Percentiles rank a stretch among this genome's conserved stretches.
Conservation (phyloP, 2,329 filamentous ascomycete genomes). For the Penicillium sp. region DNA sequence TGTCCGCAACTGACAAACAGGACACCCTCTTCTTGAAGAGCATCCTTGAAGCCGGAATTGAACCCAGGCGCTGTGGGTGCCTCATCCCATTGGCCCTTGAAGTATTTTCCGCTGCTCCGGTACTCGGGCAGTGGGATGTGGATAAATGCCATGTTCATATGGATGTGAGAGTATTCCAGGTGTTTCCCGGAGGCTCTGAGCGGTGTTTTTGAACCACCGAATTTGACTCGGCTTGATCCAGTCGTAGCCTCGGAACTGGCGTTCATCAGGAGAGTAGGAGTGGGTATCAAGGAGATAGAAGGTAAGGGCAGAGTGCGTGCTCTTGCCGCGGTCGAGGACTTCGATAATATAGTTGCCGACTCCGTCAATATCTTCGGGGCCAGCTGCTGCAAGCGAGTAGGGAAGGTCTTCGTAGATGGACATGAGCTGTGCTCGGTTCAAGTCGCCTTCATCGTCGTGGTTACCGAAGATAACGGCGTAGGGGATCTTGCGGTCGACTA, state of each 20-base stretch:
- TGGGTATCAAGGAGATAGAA: conserved; percentile 95
- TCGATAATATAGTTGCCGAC: conserved; percentile 95
- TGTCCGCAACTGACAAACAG: conserved; percentile 88
- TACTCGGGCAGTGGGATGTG: conserved; percentile 96
- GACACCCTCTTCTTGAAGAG: conserved; percentile 77
- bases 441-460: conserved; percentile 85
- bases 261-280: conserved; percentile 83
- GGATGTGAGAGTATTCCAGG: conserved; percentile 78
- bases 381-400: conserved; percentile 79
- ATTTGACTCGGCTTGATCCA: conserved; percentile 96
- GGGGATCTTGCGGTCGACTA: conserved; percentile 82
- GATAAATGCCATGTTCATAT: conserved; percentile 95
- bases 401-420: conserved; percentile 77
- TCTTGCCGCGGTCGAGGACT: conserved; percentile 71
- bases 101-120: conserved; percentile 53
- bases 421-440: conserved; percentile 77
- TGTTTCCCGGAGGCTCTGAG: conserved; percentile 70
- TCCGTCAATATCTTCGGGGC: conserved; percentile 77
- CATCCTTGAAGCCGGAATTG: conserved; percentile 90
- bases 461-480: conserved; percentile 96
- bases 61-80: conserved; percentile 79
- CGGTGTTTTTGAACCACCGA: conserved; percentile 83
- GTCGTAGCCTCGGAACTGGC: conserved; percentile 85
- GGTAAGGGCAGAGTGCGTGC: conserved; percentile 82
- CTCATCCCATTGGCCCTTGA: conserved; percentile 72